Conservation (phyloP, 2,329 filamentous ascomycete genomes). For the Talaromyces sp. region DNA sequence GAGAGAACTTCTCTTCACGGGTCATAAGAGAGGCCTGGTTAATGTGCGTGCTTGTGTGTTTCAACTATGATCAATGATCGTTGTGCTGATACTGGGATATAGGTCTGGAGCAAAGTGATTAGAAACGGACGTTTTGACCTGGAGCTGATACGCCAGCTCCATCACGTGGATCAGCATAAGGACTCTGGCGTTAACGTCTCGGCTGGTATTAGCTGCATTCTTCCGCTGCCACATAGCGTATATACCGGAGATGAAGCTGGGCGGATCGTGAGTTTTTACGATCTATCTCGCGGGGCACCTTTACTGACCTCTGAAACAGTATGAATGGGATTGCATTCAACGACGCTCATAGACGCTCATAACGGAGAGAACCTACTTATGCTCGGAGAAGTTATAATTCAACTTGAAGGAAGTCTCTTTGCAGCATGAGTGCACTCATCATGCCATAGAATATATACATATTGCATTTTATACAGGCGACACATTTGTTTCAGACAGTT, state of each 20-base stretch:
- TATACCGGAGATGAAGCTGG: constrained; percentile 96
- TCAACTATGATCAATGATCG: background rate
- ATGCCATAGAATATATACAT: background rate
- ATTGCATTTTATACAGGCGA: background rate
- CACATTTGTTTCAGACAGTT: background rate
- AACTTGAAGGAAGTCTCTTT: background rate
- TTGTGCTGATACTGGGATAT: constrained; percentile 4
- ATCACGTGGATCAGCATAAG: constrained; percentile 69
- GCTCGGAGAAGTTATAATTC: background rate
- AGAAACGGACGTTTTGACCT: constrained; percentile 67
- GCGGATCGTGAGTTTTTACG: constrained; percentile 68
- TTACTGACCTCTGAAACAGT: constrained; percentile 35
- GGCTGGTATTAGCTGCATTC: constrained; percentile 78
- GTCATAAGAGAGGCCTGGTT: constrained; percentile 76
- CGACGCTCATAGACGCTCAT: constrained; percentile 44
- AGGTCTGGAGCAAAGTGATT: constrained; percentile 58
- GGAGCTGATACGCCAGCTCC: constrained; percentile 73
- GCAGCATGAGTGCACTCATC: background rate
- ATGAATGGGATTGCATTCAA: constrained; percentile 57
- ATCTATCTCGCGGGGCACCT: background rate
- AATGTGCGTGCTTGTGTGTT: constrained; percentile 50
- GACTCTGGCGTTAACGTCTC: constrained; percentile 54
- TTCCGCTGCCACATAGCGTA: constrained; percentile 74
- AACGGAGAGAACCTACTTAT: background rate
- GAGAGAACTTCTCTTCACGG: constrained; percentile 80